A percentile compares a stretch with the other conserved stretches of the same genome.
Evolutionary conservation across 2,329 filamentous ascomycete species (phyloP).

Genomic region (Aureobasidium sp.): DNA sequence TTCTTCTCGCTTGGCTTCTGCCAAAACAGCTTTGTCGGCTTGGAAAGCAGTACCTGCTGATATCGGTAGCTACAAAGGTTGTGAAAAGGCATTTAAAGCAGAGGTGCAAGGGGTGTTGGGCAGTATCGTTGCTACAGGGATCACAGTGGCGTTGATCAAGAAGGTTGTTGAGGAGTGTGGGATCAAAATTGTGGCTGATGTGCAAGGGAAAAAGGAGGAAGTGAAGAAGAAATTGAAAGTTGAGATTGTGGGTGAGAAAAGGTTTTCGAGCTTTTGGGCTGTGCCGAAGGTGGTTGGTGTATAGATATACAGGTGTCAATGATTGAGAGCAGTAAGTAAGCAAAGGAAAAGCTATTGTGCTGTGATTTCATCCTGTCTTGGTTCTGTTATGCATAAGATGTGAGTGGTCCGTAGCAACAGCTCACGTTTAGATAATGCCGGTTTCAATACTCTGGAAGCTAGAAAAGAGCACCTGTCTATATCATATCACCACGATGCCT

Average conservation of each 20-base stretch:
- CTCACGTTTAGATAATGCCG: no score
- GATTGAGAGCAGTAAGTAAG: background rate
- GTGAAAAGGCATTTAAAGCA: conserved; percentile 31
- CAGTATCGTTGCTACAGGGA: conserved; percentile 26
- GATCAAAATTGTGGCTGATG: conserved; percentile 7
- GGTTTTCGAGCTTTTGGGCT: conserved; percentile 41
- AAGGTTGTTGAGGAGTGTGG: conserved; percentile 20
- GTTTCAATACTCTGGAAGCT: no score
- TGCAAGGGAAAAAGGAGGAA: conserved; percentile 20
- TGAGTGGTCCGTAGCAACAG: no score
- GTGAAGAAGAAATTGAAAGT: conserved; percentile 26
- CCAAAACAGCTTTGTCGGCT: conserved; percentile 30
- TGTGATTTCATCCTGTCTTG: background rate
- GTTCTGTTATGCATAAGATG: no score
- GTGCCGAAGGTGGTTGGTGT: conserved; percentile 34
- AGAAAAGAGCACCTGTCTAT: no score
- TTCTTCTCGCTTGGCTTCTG: conserved; percentile 27
- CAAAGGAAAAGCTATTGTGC: background rate
- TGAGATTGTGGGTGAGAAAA: conserved; percentile 31
- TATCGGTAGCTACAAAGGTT: conserved; percentile 30
- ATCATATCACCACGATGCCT: no score
- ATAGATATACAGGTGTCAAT: background rate
- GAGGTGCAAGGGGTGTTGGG: conserved; percentile 30
- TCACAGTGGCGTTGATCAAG: conserved; percentile 23
- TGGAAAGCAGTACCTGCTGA: conserved; percentile 32